Conservation (phyloP, 148 eudicot species). For the Selenicereus undatus region DNA sequence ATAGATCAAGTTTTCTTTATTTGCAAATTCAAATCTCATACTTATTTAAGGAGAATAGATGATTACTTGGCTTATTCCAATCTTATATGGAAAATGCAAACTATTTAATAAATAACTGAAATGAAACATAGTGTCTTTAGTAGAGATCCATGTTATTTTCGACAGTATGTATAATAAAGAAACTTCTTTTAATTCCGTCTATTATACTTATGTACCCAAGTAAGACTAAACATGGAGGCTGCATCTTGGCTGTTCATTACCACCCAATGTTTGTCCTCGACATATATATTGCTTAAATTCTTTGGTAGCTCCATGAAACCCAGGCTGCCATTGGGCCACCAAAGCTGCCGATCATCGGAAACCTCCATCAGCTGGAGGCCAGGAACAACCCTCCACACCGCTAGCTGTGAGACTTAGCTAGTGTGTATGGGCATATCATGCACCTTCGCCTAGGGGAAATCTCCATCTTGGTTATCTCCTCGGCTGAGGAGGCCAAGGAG, state of each 20-base stretch:
- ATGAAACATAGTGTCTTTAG: too few species aligned
- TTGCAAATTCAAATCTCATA: too few species aligned
- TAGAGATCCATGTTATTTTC: too few species aligned
- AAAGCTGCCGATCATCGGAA: slow-evolving; percentile 18
- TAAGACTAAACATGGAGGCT: background rate
- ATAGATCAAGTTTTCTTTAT: too few species aligned
- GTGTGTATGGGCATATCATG: slow-evolving; percentile 22
- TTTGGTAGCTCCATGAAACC: background rate
- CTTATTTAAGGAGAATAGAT: too few species aligned
- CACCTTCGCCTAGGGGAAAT: slow-evolving; percentile 22
- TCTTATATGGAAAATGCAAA: too few species aligned
- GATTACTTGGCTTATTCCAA: too few species aligned
- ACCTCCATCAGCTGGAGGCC: slow-evolving; percentile 10
- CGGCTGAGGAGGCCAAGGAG: slow-evolving; percentile 15
- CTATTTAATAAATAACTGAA: too few species aligned
- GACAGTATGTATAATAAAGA: too few species aligned
- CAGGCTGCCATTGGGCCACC: slow-evolving; percentile 13
- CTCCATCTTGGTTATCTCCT: slow-evolving; percentile 17
- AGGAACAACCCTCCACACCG: slow-evolving; percentile 4
- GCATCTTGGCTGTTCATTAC: background rate
- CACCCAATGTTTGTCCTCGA: background rate
- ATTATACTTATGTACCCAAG: too few species aligned
- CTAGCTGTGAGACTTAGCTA: slow-evolving; percentile 11
- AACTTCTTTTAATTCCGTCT: too few species aligned
- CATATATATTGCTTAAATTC: background rate